Evolutionary conservation across 176 grass and related monocot genomes (phyloP).

Genomic region (Lolium multiflorum): DNA sequence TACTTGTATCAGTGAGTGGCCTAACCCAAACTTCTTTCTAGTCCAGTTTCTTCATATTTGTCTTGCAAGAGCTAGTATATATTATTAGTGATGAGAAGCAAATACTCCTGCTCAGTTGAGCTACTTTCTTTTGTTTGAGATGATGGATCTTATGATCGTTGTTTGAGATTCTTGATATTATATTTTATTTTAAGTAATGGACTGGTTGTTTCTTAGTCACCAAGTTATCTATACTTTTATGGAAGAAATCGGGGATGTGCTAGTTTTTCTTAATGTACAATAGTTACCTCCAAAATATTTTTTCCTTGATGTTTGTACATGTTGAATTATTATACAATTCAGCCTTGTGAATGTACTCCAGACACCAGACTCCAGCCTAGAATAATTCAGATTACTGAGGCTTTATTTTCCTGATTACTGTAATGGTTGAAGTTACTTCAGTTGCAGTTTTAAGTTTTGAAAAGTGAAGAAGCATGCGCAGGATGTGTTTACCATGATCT

Average conservation of each 20-base stretch:
- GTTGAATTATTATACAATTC: neutral
- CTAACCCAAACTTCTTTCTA: slow-evolving; percentile 40
- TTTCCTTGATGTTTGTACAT: slow-evolving; percentile 14
- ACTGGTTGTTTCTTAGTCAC: neutral
- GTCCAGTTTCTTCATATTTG: neutral
- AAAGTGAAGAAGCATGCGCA: neutral
- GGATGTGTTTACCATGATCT: neutral
- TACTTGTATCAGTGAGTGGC: slow-evolving; percentile 85
- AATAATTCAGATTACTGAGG: slow-evolving; percentile 9
- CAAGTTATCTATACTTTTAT: slow-evolving; percentile 15
- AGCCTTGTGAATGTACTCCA: neutral
- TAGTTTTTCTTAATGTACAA: slow-evolving; percentile 20
- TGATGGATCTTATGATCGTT: slow-evolving; percentile 32
- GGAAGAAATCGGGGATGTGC: neutral
- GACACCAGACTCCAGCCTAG: neutral
- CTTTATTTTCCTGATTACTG: neutral
- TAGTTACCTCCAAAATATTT: slow-evolving; percentile 22
- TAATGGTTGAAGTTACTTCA: neutral
- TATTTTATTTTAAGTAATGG: neutral
- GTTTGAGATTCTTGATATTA: slow-evolving; percentile 35
- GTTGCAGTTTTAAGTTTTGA: neutral
- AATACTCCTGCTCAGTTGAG: neutral
- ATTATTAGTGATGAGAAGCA: slow-evolving; percentile 12
- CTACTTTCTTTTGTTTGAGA: slow-evolving; percentile 35
- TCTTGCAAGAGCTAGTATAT: slow-evolving; percentile 10